Evolutionary conservation across 148 eudicot species (phyloP), one percentile per base, ranked within the genome.

Genomic region (Spergularia bocconei): DNA sequence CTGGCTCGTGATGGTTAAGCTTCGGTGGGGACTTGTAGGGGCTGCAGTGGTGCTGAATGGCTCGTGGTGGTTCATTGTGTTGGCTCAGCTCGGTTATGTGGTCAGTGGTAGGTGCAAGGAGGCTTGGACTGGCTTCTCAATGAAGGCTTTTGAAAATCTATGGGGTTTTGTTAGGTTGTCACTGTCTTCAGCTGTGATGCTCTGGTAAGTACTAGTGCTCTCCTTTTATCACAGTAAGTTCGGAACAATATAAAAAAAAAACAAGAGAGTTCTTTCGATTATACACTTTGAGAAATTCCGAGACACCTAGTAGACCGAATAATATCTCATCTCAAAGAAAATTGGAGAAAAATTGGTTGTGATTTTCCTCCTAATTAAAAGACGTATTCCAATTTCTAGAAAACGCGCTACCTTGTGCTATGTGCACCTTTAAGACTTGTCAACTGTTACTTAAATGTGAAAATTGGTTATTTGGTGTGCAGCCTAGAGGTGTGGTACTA

Each of bases 401-500:
- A 29, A 29, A 29, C 36, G 36, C 36, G 36, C 36, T 29, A 29
- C 36, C 36, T 29, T 29, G 36, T 29, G 36, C 36, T 29, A 29
- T 29, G 36, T 29, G 36, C 36, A 29, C 36, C 36, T 29, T 0
- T 29, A 29, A 29, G 36, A 29, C 36, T 29, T 29, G 2, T 29
- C 36, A 29, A 29, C 36, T 29, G 36, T 29, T 29, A 29, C 36
- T 29, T 29, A 29, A 29, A 29, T 29, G 36, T 29, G 36, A 29
- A 29, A 29, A 29, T 29, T 29, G 36, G 36, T 29, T 29, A 29
- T 29, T 29, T 50, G 38, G 57, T 47, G 67, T 86, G 82, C 88
- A 91, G 93, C 84, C 82, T 88, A 74, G 97, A 89, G 61, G 63
- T 59, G 5, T 91, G 93, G 93, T 91, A 91, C 72, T 81, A 62